Evolutionary conservation across 106 monocot genomes (phyloP), one percentile per base, ranked within the genome.

Genomic region (Acorus gramineus): DNA sequence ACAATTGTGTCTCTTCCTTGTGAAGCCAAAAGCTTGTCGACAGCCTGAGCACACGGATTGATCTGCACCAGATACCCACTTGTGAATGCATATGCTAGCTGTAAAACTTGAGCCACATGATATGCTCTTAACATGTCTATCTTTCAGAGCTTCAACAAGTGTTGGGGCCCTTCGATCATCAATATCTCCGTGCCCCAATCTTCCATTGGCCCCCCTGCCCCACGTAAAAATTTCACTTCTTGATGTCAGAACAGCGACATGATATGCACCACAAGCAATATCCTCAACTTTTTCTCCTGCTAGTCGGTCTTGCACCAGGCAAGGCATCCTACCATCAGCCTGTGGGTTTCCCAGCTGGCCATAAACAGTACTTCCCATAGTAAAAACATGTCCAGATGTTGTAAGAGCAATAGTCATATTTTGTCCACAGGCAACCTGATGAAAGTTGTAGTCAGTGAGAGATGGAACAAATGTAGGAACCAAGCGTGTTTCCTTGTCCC

Each of bases 91-190:
- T 63, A 89, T 80, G 71, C 82, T 85, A 43, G 89, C 77, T 1
- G 89, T 82, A 45, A 89, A 89, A 52, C 74, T 89, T 56, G 85
- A 85, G 11, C 89, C 89, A 50, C 89, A 89, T 49, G 89, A 85
- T 74, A 89, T 85, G 53, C 82, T 85, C 63, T 86, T 90, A 14
- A 90, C 90, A 73, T 90, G 90, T 47, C 86, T 74, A 53, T 90
- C 90, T 63, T 80, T 86, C 51, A 86, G 54, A 8, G 80, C 74
- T 78, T 90, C 90, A 61, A 90, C 78, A 44, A 86, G 56, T 13
- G 80, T 86, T 6, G 90, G 90, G 11, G 74, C 78, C 57, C 57
- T 77, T 8, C 80, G 54, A 60, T 90, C 90, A 13, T 90, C 80
- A n/a, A 52, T 49, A 73, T 90, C 90, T 12, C 86, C 90, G 68